These are phyloP conservation scores for Mesembryanthemum crystallinum DNA, from an alignment of 148 eudicot genomes.

Conservation along the genomic window DNA sequence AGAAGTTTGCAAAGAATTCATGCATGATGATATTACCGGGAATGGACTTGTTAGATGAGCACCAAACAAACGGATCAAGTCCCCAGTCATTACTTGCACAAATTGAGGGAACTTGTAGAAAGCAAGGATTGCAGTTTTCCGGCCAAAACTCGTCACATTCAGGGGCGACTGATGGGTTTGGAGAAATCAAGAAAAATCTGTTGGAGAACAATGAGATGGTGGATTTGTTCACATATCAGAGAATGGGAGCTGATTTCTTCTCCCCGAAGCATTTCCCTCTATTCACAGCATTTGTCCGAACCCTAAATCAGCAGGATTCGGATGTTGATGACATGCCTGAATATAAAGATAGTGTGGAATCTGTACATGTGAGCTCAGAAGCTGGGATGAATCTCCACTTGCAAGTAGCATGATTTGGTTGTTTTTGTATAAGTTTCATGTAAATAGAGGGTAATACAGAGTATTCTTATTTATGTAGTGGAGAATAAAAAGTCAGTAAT, in stretches of 20 bases:
- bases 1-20: conserved; percentile 53
- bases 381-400: conserved; percentile 30
- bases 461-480: background rate
- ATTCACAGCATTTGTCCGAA: conserved; percentile 56
- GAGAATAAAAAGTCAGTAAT: background rate
- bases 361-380: conserved; percentile 15
- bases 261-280: conserved; percentile 78
- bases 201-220: conserved; percentile 38
- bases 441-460: background rate
- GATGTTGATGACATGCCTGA: conserved; percentile 56
- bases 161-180: conserved; percentile 37
- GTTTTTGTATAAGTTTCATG: background rate
- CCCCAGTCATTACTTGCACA: conserved; percentile 52
- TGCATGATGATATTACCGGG: conserved; percentile 64
- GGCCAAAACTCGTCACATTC: conserved; percentile 60
- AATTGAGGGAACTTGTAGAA: conserved; percentile 46
- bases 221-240: conserved; percentile 69
- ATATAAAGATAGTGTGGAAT: conserved; percentile 19
- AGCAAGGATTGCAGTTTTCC: conserved; percentile 42
- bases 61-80: conserved; percentile 44
- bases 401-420: conserved; percentile 35
- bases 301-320: conserved; percentile 41
- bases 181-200: conserved; percentile 54
- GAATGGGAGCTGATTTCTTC: conserved; percentile 88
- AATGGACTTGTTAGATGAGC: conserved; percentile 58